phyloP scores from a whole-genome alignment of 306 rosid species.

The Cajanus cajan region DNA sequence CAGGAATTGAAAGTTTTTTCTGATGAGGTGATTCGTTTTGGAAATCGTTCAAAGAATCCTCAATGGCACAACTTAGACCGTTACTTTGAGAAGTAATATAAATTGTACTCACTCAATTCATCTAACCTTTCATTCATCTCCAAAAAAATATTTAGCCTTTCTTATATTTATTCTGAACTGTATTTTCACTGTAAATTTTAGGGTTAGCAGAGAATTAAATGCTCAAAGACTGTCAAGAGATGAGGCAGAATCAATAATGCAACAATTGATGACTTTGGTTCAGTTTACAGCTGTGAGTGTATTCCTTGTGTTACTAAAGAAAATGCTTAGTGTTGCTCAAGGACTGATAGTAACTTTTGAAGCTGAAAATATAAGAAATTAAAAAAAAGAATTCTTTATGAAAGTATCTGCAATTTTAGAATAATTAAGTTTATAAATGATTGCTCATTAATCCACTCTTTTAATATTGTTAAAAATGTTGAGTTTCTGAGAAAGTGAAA shows the following conservation, averaged over 20 bases:
- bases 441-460: background rate
- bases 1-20: slow-evolving; percentile 69
- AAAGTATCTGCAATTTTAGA: slow-evolving; percentile 7
- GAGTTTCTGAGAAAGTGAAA: no score
- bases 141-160: background rate
- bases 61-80: slow-evolving; percentile 93
- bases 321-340: slow-evolving; percentile 2
- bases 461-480: background rate
- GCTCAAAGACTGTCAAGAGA: slow-evolving; percentile 55
- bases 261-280: slow-evolving; percentile 63
- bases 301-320: slow-evolving; percentile 1
- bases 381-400: background rate
- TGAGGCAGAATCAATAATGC: slow-evolving; percentile 59
- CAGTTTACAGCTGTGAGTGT: slow-evolving; percentile 74
- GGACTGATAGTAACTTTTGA: background rate
- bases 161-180: slow-evolving; percentile 21
- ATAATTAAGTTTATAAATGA: background rate
- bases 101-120: slow-evolving; percentile 27
- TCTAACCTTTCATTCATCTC: slow-evolving; percentile 16
- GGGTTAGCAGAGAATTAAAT: slow-evolving; percentile 50
- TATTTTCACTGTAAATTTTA: slow-evolving; percentile 28
- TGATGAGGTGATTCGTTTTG: slow-evolving; percentile 84
- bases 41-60: slow-evolving; percentile 80
- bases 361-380: slow-evolving; percentile 5
- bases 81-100: slow-evolving; percentile 77